Evolutionary conservation across 2,329 filamentous ascomycete species (phyloP).

Genomic region (Fusarium chlamydosporum): DNA sequence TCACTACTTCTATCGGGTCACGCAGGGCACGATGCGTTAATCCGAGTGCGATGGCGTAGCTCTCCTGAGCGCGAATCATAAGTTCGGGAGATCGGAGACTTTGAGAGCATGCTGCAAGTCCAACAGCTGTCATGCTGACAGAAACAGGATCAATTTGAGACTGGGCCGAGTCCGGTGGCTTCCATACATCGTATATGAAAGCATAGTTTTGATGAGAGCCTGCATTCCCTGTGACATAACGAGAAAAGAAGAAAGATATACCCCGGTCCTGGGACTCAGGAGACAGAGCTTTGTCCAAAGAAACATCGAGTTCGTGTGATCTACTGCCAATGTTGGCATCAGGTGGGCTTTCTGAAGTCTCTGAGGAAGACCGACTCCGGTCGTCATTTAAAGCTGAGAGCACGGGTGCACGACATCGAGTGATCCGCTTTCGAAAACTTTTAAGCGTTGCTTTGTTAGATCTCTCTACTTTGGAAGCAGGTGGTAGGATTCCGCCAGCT

Average conservation of each 20-base stretch:
- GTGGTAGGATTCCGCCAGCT: conserved; percentile 1
- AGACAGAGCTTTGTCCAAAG: conserved; percentile 29
- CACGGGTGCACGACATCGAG: conserved; percentile 39
- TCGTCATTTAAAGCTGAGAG: conserved; percentile 47
- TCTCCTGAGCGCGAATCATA: conserved; percentile 63
- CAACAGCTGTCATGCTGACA: conserved; percentile 68
- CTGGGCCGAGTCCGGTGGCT: conserved; percentile 56
- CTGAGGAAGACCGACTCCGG: conserved; percentile 43
- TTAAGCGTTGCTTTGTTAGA: conserved; percentile 23
- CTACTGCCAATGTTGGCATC: conserved; percentile 34
- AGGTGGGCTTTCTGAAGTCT: conserved; percentile 43
- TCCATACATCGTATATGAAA: conserved; percentile 68
- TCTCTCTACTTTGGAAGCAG: conserved; percentile 20
- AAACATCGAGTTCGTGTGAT: conserved; percentile 39
- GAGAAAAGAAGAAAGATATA: conserved; percentile 66
- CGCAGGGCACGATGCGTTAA: conserved; percentile 65
- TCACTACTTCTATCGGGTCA: conserved; percentile 60
- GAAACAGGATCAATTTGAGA: conserved; percentile 62
- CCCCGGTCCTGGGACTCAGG: conserved; percentile 59
- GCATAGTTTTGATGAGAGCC: conserved; percentile 66
- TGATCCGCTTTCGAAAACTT: conserved; percentile 28
- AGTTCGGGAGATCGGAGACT: conserved; percentile 59
- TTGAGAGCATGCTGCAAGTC: conserved; percentile 66
- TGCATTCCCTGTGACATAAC: conserved; percentile 64
- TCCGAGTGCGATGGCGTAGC: conserved; percentile 66